These are phyloP conservation scores for Penicillium italicum DNA, from an alignment of 2,329 filamentous ascomycete species.

Conservation along the genomic window DNA sequence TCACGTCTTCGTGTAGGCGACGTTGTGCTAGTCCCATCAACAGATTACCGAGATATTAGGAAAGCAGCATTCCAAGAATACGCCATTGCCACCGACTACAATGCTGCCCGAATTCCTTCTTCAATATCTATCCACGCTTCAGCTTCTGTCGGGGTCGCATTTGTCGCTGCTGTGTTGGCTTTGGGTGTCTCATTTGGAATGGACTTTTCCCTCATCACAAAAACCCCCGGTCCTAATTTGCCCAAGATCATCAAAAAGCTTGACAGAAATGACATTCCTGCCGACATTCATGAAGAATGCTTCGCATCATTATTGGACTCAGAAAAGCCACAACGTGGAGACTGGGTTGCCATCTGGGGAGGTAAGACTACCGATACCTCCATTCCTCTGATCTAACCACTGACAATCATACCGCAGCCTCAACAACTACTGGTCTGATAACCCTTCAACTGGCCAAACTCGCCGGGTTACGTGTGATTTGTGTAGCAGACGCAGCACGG, in stretches of 20 bases:
- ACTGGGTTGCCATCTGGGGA: conserved; percentile 73
- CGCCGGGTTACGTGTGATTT: conserved; percentile 61
- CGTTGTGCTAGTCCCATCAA: conserved; percentile 62
- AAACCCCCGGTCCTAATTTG: conserved; percentile 58
- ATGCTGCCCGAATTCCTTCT: conserved; percentile 60
- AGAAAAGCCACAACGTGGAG: conserved; percentile 57
- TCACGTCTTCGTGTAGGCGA: conserved; percentile 57
- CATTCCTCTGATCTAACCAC: background rate
- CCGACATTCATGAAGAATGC: conserved; percentile 62
- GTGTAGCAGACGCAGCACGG: conserved; percentile 63
- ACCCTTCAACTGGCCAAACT: conserved; percentile 66
- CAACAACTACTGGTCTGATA: conserved; percentile 66
- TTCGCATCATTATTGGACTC: conserved; percentile 51
- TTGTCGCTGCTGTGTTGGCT: conserved; percentile 64
- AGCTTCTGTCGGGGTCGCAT: conserved; percentile 66
- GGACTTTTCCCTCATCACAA: conserved; percentile 50
- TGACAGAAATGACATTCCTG: conserved; percentile 49
- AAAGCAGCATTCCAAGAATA: conserved; percentile 72
- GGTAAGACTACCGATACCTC: conserved; percentile 41
- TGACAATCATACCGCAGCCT: conserved; percentile 42
- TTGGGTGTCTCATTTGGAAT: conserved; percentile 68
- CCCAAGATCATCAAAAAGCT: conserved; percentile 50
- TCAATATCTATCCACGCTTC: conserved; percentile 53
- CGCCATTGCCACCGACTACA: conserved; percentile 61
- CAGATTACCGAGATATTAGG: conserved; percentile 68